These are phyloP conservation scores for Ceriops zippeliana DNA, from an alignment of 345 rosid species.

Conservation along the genomic window DNA sequence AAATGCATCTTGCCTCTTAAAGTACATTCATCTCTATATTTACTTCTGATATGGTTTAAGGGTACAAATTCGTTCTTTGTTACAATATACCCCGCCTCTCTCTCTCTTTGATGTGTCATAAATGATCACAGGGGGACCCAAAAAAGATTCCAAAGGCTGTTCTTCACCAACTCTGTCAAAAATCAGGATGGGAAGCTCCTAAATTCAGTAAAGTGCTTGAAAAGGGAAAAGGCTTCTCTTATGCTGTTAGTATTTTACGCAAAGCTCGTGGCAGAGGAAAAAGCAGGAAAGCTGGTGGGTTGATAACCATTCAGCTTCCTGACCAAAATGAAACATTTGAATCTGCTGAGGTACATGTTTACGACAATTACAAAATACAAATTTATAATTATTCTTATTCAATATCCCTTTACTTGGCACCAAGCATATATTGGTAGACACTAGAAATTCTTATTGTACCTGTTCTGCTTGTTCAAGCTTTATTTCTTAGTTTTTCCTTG, in stretches of 20 bases:
- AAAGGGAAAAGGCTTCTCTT: conserved; percentile 46
- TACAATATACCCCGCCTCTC: background rate
- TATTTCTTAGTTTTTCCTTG: too few species aligned
- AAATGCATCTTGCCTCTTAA: too few species aligned
- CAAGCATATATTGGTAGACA: too few species aligned
- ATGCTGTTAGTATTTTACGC: conserved; percentile 74
- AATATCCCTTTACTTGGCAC: too few species aligned
- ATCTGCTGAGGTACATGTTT: conserved; percentile 62
- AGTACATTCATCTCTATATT: too few species aligned
- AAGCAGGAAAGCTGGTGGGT: conserved; percentile 89
- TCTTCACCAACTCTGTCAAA: conserved; percentile 88
- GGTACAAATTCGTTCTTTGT: background rate
- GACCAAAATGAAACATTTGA: conserved; percentile 45
- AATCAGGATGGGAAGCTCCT: conserved; percentile 92
- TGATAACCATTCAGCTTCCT: conserved; percentile 76
- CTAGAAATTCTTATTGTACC: too few species aligned
- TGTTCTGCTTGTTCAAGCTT: too few species aligned
- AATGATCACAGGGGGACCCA: conserved; percentile 62
- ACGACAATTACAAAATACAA: background rate
- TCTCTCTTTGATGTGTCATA: background rate
- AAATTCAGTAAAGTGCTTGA: conserved; percentile 61
- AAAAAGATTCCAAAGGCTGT: conserved; percentile 74
- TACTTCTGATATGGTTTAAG: background rate
- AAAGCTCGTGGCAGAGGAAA: conserved; percentile 90
- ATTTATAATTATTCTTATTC: too few species aligned